A percentile compares a stretch with the other conserved stretches of the same genome.
phyloP scores from a whole-genome alignment of 352 stramenopile species.

The Salisapilia sapeloensis region DNA sequence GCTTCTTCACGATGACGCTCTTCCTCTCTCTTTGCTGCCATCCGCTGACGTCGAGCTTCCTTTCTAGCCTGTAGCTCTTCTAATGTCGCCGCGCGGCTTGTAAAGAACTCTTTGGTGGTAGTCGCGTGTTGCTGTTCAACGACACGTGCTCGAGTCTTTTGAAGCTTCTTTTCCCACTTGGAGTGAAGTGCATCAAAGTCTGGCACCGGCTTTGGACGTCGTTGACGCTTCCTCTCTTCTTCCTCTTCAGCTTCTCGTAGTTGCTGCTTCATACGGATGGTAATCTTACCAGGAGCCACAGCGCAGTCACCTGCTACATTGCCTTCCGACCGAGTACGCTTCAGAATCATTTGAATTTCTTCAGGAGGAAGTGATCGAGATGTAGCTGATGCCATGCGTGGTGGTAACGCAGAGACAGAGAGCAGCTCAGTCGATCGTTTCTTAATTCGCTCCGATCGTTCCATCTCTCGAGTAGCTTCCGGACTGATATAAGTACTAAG shows the following conservation, averaged over 20 bases:
- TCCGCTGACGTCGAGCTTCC: constrained; percentile 18
- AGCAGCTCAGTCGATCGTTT: constrained; percentile 26
- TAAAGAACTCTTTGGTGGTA: constrained; percentile 25
- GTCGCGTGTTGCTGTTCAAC: constrained; percentile 13
- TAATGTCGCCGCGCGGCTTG: constrained; percentile 15
- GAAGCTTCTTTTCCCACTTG: constrained; percentile 25
- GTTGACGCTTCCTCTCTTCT: constrained; percentile 4
- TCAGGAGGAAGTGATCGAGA: background rate
- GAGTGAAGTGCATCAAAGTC: constrained; percentile 43
- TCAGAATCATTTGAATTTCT: background rate
- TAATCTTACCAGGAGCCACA: constrained; percentile 11
- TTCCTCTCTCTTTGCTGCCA: constrained; percentile 17
- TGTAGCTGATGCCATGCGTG: constrained; percentile 21
- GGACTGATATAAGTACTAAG: constrained; percentile 23
- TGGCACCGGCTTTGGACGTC: constrained; percentile 28
- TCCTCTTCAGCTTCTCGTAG: constrained; percentile 21
- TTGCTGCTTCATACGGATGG: constrained; percentile 30
- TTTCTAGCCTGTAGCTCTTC: constrained; percentile 24
- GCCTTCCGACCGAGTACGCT: background rate
- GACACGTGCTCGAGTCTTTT: too few species aligned
- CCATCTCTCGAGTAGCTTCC: constrained; percentile 11
- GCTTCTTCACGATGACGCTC: constrained; percentile 8
- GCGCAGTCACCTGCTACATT: background rate
- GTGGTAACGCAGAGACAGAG: constrained; percentile 18
- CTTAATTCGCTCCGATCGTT: constrained; percentile 28